phyloP scores from a whole-genome alignment of 352 stramenopile species.

The Phytopythium mirpurense region DNA sequence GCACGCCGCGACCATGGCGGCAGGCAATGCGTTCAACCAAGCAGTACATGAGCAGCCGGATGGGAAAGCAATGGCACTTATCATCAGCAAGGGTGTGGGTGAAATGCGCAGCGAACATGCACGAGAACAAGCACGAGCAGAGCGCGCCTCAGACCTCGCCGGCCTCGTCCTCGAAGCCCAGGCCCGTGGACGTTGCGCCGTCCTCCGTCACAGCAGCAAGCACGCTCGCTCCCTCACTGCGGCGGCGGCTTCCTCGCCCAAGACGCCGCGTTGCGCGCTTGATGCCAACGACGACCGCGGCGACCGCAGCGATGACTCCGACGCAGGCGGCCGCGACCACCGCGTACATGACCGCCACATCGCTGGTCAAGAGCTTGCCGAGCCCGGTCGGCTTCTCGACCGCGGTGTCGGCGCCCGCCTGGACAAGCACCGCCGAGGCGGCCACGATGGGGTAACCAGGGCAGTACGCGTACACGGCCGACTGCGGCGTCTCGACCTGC shows the following conservation, averaged over 20 bases:
- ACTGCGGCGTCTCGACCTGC: slow-evolving; percentile 19
- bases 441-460: not conserved
- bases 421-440: not conserved
- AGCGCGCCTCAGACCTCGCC: not conserved
- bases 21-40: too few species aligned
- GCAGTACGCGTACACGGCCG: slow-evolving; percentile 20
- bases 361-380: not conserved
- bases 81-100: too few species aligned
- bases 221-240: slow-evolving; percentile 13
- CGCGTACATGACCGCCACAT: not conserved
- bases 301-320: slow-evolving; percentile 22
- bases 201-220: slow-evolving; percentile 14
- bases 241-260: slow-evolving; percentile 8
- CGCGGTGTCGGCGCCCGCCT: not conserved
- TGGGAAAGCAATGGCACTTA: too few species aligned
- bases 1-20: too few species aligned
- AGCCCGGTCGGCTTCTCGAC: not conserved
- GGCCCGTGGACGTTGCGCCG: slow-evolving; percentile 4
- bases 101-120: not conserved
- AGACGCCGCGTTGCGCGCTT: slow-evolving; percentile 18
- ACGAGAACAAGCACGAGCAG: not conserved
- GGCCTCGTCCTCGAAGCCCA: slow-evolving; percentile 3
- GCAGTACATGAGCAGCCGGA: too few species aligned
- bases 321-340: slow-evolving; percentile 9
- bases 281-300: slow-evolving; percentile 15